phyloP scores from a whole-genome alignment of 768 basidiomycete species.

The Tylopilus cervinicoccineus region DNA sequence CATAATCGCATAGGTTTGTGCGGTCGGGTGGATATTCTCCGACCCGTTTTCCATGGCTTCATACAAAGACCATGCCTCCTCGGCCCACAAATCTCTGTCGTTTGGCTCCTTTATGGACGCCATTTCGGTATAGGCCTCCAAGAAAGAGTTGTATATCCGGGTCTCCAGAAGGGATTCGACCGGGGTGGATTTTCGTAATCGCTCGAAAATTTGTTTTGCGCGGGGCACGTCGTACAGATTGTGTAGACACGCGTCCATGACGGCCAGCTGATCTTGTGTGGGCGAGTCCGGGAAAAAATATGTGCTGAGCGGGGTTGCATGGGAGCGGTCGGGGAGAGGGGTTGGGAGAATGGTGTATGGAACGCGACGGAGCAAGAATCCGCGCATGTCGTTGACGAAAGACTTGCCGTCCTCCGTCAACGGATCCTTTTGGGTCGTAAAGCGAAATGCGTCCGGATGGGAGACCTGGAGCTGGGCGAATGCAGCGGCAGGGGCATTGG shows the following conservation, averaged over 20 bases:
- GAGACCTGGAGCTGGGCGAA: constrained; percentile 35
- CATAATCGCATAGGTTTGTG: constrained; percentile 67
- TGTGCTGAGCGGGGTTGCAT: constrained; percentile 37
- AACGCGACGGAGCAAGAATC: constrained; percentile 45
- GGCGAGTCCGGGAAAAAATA: constrained; percentile 60
- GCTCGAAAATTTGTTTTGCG: constrained; percentile 69
- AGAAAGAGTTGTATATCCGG: constrained; percentile 59
- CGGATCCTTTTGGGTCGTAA: constrained; percentile 26
- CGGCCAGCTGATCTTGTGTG: constrained; percentile 64
- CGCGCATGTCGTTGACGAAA: constrained; percentile 39
- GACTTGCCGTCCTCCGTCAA: constrained; percentile 11
- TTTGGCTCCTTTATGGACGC: constrained; percentile 44
- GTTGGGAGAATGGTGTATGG: constrained; percentile 61
- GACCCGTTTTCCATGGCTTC: constrained; percentile 46
- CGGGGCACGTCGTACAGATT: constrained; percentile 72
- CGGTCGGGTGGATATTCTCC: constrained; percentile 48
- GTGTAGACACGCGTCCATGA: constrained; percentile 82
- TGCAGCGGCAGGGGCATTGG: constrained; percentile 51
- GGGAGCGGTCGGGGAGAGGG: constrained; percentile 52
- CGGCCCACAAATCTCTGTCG: constrained; percentile 52
- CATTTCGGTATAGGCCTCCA: constrained; percentile 62
- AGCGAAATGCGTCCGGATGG: constrained; percentile 37
- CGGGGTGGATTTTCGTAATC: constrained; percentile 43
- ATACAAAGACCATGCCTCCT: constrained; percentile 60
- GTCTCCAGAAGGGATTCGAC: constrained; percentile 45